Conservation (phyloP, 495 filamentous ascomycete species). For the Lepidopterella palustris region DNA sequence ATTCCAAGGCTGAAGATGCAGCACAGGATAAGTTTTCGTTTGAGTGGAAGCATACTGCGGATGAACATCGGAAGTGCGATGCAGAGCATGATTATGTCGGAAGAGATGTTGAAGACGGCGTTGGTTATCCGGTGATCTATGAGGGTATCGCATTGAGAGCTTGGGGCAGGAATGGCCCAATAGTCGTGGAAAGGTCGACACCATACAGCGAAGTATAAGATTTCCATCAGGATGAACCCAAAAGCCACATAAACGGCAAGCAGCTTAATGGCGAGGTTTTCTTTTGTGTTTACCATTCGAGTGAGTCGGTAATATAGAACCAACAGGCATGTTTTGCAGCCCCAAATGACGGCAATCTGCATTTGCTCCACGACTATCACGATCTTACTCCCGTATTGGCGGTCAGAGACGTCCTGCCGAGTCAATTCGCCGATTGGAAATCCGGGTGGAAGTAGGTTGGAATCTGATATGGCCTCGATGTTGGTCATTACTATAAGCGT, state of each 20-base stretch:
- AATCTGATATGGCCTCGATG: slow-evolving; percentile 48
- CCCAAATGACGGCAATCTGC: slow-evolving; percentile 47
- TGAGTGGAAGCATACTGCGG: slow-evolving; percentile 45
- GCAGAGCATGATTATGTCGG: slow-evolving; percentile 54
- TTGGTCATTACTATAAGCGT: slow-evolving; percentile 52
- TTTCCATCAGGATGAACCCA: slow-evolving; percentile 53
- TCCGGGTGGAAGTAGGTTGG: slow-evolving; percentile 54
- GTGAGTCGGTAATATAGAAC: slow-evolving; percentile 51
- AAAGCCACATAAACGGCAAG: slow-evolving; percentile 49
- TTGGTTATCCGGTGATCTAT: slow-evolving; percentile 57
- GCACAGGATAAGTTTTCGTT: slow-evolving; percentile 48
- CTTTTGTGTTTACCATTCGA: slow-evolving; percentile 35
- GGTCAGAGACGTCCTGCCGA: slow-evolving; percentile 40
- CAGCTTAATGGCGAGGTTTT: slow-evolving; percentile 49
- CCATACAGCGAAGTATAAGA: slow-evolving; percentile 59
- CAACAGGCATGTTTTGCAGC: slow-evolving; percentile 49
- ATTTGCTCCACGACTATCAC: slow-evolving; percentile 47
- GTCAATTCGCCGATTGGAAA: slow-evolving; percentile 44
- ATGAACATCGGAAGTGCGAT: slow-evolving; percentile 56
- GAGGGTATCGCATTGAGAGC: slow-evolving; percentile 36
- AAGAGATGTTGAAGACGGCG: slow-evolving; percentile 61
- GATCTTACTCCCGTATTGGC: slow-evolving; percentile 51
- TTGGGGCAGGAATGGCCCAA: slow-evolving; percentile 42
- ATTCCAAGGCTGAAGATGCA: slow-evolving; percentile 49
- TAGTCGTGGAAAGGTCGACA: slow-evolving; percentile 57